Evolutionary conservation across 2,329 filamentous ascomycete species (phyloP).

Genomic region (Tolypocladium guangdongense): DNA sequence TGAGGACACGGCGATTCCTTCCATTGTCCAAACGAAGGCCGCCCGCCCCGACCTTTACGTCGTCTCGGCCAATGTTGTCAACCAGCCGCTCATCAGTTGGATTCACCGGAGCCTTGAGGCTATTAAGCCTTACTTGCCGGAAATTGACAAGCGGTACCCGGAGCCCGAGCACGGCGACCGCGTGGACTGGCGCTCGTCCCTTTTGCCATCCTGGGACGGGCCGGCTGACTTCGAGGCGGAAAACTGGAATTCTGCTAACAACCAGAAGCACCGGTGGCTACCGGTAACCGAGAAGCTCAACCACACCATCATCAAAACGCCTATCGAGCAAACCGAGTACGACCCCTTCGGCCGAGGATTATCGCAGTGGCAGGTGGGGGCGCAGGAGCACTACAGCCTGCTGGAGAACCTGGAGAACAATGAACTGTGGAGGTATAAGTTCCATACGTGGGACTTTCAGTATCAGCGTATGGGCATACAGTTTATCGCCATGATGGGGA

Average conservation of each 20-base stretch:
- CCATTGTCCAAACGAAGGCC: neutral
- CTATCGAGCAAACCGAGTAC: neutral
- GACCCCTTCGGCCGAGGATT: neutral
- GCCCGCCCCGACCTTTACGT: neutral
- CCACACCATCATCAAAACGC: neutral
- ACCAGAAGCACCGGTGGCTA: neutral
- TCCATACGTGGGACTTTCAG: neutral
- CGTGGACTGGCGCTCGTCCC: neutral
- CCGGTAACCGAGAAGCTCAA: neutral
- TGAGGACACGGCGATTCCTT: neutral
- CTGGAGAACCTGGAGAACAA: neutral
- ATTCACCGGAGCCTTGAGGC: neutral
- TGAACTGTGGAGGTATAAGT: neutral
- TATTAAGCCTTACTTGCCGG: neutral
- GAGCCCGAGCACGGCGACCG: neutral
- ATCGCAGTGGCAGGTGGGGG: neutral
- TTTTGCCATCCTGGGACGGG: neutral
- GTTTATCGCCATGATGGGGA: neutral
- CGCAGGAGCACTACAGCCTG: neutral
- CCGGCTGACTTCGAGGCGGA: neutral
- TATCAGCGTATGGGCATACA: neutral
- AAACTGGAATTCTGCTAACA: neutral
- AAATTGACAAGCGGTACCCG: neutral
- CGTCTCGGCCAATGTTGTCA: neutral
- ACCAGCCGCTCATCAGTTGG: neutral